These are phyloP conservation scores for Trypanosoma rangeli DNA, from an alignment of 208 protist species.

Conservation along the genomic window DNA sequence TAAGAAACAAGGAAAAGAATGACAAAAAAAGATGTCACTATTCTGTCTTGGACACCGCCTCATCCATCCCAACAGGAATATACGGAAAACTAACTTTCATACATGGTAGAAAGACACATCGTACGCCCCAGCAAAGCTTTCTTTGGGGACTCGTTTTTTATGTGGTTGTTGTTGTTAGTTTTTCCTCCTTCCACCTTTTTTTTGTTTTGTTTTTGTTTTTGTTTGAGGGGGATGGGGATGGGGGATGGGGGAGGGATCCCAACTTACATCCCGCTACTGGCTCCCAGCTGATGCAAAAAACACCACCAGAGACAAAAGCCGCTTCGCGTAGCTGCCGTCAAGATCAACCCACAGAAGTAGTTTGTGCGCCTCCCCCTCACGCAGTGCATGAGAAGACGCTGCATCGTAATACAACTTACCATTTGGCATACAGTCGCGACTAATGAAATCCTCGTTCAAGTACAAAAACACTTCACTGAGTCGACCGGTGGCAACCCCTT, in stretches of 20 bases:
- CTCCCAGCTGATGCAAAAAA: slow-evolving; percentile 14
- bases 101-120: neutral
- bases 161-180: neutral
- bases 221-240: neutral
- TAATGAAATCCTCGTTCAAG: slow-evolving; percentile 35
- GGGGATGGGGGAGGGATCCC: too few species aligned
- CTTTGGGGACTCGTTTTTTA: neutral
- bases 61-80: neutral
- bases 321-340: slow-evolving; percentile 34
- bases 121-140: neutral
- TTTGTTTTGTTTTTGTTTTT: neutral
- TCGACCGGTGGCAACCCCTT: slow-evolving; percentile 41
- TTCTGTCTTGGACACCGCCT: neutral
- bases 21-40: neutral
- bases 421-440: slow-evolving; percentile 39
- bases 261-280: slow-evolving; percentile 23
- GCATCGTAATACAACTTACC: slow-evolving; percentile 43
- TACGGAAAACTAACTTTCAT: neutral
- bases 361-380: slow-evolving; percentile 37
- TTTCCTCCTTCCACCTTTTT: slow-evolving; percentile 1
- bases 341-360: slow-evolving; percentile 63
- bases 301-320: slow-evolving; percentile 24
- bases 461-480: slow-evolving; percentile 79
- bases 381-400: slow-evolving; percentile 26
- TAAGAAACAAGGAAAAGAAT: neutral